A percentile compares a stretch with the other conserved stretches of the same genome.
Evolutionary conservation across 2,329 filamentous ascomycete genomes (phyloP).

Genomic region (Raffaelea ambrosiae): DNA sequence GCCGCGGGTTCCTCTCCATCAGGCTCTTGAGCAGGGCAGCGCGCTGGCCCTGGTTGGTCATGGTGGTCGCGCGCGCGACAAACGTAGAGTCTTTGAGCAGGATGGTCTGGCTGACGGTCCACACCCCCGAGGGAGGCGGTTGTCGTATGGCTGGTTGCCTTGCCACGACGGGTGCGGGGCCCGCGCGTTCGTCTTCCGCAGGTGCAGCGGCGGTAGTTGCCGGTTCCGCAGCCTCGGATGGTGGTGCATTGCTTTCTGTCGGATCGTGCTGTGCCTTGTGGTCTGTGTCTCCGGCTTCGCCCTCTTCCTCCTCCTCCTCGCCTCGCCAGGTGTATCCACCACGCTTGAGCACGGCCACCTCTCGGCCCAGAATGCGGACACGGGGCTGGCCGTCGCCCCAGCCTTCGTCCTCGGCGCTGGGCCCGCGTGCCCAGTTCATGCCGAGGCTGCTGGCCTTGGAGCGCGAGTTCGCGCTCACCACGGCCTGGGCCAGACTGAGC

Average conservation of each 20-base stretch:
- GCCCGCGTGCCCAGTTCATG: constrained; percentile 58
- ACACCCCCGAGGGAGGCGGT: constrained; percentile 20
- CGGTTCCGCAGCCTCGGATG: neutral
- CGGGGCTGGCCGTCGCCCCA: constrained; percentile 70
- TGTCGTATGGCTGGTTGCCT: constrained; percentile 7
- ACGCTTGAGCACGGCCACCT: constrained; percentile 67
- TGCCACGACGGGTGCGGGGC: constrained; percentile 3
- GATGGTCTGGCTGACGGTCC: constrained; percentile 44
- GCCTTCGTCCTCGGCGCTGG: constrained; percentile 59
- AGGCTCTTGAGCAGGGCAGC: constrained; percentile 36
- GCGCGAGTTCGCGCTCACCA: constrained; percentile 73
- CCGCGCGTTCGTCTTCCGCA: no score
- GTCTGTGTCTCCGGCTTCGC: constrained; percentile 5
- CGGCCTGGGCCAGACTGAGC: constrained; percentile 72
- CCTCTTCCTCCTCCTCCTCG: constrained; percentile 21
- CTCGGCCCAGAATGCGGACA: constrained; percentile 63
- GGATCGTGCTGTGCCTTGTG: neutral
- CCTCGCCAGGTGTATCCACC: constrained; percentile 60
- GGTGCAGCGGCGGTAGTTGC: constrained; percentile 10
- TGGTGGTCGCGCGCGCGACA: constrained; percentile 40
- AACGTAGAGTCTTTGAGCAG: constrained; percentile 48
- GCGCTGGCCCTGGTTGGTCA: constrained; percentile 31
- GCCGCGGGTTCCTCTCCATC: constrained; percentile 36
- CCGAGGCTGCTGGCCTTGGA: constrained; percentile 70
- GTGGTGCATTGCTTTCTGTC: no score